phyloP scores from a whole-genome alignment of 306 rosid genomes.

The Herpetospermum pedunculosum region DNA sequence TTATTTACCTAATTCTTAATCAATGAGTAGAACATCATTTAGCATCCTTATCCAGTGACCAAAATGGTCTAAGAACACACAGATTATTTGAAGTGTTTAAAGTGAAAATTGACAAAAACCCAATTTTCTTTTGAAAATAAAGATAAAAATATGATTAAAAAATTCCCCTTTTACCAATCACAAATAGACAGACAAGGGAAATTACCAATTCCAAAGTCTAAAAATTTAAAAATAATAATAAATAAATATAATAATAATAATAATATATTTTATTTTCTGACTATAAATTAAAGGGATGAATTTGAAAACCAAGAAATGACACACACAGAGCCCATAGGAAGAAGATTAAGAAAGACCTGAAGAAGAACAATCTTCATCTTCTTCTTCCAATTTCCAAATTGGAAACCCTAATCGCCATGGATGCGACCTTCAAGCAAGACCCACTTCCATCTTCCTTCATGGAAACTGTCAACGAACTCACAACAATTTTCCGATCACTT shows the following conservation, averaged over 20 bases:
- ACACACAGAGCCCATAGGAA: neutral
- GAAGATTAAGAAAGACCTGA: neutral
- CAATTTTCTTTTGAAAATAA: slow-evolving; percentile 7
- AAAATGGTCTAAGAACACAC: neutral
- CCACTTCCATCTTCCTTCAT: slow-evolving; percentile 27
- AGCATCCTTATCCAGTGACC: neutral
- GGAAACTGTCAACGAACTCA: slow-evolving; percentile 50
- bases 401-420: slow-evolving; percentile 25
- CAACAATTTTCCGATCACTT: slow-evolving; percentile 48
- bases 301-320: neutral
- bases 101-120: neutral
- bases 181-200: neutral
- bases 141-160: neutral
- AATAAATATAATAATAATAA: neutral
- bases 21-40: neutral
- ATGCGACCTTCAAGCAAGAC: slow-evolving; percentile 22
- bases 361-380: neutral
- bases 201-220: neutral
- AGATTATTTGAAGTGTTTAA: neutral
- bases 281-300: neutral
- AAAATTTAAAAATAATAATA: neutral
- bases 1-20: neutral
- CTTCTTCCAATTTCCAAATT: neutral
- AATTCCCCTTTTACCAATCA: neutral
- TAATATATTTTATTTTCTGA: neutral